Percentiles rank a stretch among this genome's conserved stretches.
Evolutionary conservation across 768 basidiomycete genomes (phyloP).

Genomic region (Suillus hirtellus): DNA sequence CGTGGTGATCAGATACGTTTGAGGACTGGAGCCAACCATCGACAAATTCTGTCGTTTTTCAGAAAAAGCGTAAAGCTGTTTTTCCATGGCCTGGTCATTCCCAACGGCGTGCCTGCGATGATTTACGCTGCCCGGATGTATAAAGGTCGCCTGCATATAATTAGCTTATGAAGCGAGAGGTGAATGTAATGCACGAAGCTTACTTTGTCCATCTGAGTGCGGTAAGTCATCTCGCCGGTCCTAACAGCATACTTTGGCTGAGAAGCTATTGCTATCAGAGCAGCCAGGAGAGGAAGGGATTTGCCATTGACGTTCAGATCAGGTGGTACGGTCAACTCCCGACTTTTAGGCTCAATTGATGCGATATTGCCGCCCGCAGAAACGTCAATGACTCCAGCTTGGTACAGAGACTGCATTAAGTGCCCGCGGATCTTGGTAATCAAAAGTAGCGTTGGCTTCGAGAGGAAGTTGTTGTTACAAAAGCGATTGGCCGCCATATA

Average conservation of each 20-base stretch:
- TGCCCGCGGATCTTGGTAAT: slow-evolving; percentile 82
- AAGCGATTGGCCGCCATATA: slow-evolving; percentile 71
- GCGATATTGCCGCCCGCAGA: slow-evolving; percentile 63
- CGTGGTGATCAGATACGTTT: slow-evolving; percentile 75
- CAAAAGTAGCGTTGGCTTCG: slow-evolving; percentile 78
- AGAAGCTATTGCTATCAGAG: slow-evolving; percentile 79
- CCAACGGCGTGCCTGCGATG: slow-evolving; percentile 50
- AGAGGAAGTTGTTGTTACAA: slow-evolving; percentile 83
- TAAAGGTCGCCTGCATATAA: slow-evolving; percentile 58
- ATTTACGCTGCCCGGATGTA: slow-evolving; percentile 89
- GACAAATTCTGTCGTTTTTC: slow-evolving; percentile 84
- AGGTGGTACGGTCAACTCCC: slow-evolving; percentile 51
- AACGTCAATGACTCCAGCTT: slow-evolving; percentile 79
- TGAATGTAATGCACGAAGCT: slow-evolving; percentile 8
- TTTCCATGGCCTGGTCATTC: slow-evolving; percentile 42
- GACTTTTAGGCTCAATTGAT: slow-evolving; percentile 29
- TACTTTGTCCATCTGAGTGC: slow-evolving; percentile 88
- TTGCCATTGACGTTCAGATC: slow-evolving; percentile 73
- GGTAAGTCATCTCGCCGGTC: slow-evolving; percentile 61
- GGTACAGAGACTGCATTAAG: slow-evolving; percentile 72
- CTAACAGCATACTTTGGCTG: slow-evolving; percentile 91
- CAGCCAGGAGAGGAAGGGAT: slow-evolving; percentile 75
- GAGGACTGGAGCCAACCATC: slow-evolving; percentile 43
- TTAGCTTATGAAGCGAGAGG: slow-evolving; percentile 12
- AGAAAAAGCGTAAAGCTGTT: slow-evolving; percentile 76